Evolutionary conservation across 352 stramenopile species (phyloP).

Genomic region (Globisporangium camurandrum): DNA sequence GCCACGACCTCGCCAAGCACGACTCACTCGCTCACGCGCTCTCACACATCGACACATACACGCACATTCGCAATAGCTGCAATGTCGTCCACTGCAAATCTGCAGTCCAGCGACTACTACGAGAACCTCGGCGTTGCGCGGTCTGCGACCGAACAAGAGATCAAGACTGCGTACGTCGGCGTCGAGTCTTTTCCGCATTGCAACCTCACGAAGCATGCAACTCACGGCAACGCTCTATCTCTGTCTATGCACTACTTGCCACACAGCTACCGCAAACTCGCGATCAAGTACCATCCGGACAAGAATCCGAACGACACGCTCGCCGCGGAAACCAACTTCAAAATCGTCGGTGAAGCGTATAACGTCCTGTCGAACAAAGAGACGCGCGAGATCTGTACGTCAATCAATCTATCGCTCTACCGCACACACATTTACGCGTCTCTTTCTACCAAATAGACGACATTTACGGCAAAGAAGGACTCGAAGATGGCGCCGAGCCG

Average conservation of each 20-base stretch:
- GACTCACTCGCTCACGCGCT: no score
- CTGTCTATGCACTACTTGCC: neutral
- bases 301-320: slow-evolving; percentile 86
- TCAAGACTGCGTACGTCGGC: slow-evolving; percentile 79
- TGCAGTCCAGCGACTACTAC: slow-evolving; percentile 79
- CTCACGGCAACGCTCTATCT: no score
- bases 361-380: slow-evolving; percentile 90
- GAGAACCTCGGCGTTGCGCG: slow-evolving; percentile 74
- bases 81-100: slow-evolving; percentile 23
- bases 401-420: neutral
- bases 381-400: slow-evolving; percentile 84
- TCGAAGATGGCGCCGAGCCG: slow-evolving; percentile 75
- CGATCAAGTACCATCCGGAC: slow-evolving; percentile 91
- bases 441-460: slow-evolving; percentile 79
- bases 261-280: slow-evolving; percentile 84
- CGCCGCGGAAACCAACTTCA: slow-evolving; percentile 89
- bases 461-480: slow-evolving; percentile 89
- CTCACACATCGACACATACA: neutral
- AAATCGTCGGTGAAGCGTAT: slow-evolving; percentile 92
- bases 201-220: no score
- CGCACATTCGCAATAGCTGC: neutral
- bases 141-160: slow-evolving; percentile 62
- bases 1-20: no score
- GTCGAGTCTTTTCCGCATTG: no score
- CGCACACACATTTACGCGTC: neutral